Conservation (phyloP, 805 yeast species). For the Cyberlindnera euphorbiiphila region DNA sequence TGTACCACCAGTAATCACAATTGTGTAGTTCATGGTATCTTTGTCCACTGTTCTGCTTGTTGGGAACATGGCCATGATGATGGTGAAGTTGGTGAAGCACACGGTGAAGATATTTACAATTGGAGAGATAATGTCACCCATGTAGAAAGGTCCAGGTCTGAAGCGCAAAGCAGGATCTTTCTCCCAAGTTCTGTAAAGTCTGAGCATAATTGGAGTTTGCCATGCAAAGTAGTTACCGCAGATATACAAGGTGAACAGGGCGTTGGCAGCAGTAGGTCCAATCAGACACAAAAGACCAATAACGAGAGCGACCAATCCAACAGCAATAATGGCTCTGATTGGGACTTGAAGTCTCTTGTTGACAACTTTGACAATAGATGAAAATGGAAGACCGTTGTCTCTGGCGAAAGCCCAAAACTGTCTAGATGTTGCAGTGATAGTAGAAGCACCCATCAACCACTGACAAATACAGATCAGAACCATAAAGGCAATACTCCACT, state of each 20-base stretch:
- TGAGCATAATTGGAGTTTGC: constrained; percentile 55
- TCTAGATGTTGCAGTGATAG: constrained; percentile 60
- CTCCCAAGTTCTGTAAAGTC: constrained; percentile 39
- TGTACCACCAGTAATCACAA: constrained; percentile 57
- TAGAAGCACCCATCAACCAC: constrained; percentile 63
- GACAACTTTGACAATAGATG: constrained; percentile 49
- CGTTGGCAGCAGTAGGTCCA: constrained; percentile 57
- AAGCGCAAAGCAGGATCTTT: constrained; percentile 35
- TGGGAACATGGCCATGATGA: constrained; percentile 61
- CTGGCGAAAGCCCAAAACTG: constrained; percentile 76
- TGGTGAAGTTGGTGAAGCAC: constrained; percentile 46
- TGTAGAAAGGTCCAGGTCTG: constrained; percentile 59
- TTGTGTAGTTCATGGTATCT: constrained; percentile 62
- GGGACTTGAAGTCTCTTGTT: constrained; percentile 55
- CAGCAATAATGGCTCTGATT: constrained; percentile 54
- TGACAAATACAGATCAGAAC: constrained; percentile 54
- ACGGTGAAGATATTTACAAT: constrained; percentile 42
- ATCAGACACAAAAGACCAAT: constrained; percentile 58
- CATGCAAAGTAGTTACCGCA: constrained; percentile 63
- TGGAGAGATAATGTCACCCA: constrained; percentile 45
- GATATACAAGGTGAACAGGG: constrained; percentile 62
- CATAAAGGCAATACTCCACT: constrained; percentile 66
- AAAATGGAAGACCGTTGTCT: constrained; percentile 68
- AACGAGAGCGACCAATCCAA: constrained; percentile 44
- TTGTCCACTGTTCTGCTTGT: constrained; percentile 34